A percentile compares a stretch with the other conserved stretches of the same genome.
These are phyloP conservation scores for Bruguiera sexangula DNA, from an alignment of 345 rosid genomes.

Conservation along the genomic window DNA sequence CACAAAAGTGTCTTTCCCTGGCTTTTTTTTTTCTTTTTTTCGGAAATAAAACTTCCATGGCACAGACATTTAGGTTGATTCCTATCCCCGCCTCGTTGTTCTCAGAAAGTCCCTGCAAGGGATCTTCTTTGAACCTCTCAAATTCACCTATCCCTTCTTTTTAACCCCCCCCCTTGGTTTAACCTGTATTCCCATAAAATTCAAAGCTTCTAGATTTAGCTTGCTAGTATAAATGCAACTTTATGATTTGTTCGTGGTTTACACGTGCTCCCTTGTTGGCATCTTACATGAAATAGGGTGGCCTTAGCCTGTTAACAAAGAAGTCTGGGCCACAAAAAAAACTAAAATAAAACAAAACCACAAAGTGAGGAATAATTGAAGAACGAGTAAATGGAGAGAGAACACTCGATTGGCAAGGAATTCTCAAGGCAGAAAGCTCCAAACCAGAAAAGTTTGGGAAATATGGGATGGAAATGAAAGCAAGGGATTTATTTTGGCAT, in stretches of 20 bases:
- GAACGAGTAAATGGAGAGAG: not conserved
- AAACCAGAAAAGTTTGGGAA: not conserved
- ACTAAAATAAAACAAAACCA: constrained; percentile 7
- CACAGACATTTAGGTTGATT: constrained; percentile 34
- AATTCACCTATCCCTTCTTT: not conserved
- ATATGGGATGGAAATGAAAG: not conserved
- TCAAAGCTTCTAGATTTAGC: not conserved
- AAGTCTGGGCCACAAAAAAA: constrained; percentile 13
- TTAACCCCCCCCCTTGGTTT: too few relatives aligned
- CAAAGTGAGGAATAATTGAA: constrained; percentile 2
- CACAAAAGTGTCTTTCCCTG: not conserved
- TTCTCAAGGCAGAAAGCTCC: constrained; percentile 14
- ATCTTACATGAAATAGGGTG: not conserved
- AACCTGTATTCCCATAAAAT: too few relatives aligned
- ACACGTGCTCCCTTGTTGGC: not conserved
- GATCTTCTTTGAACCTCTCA: constrained; percentile 26
- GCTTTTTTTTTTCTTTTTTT: too few relatives aligned
- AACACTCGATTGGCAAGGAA: constrained; percentile 13
- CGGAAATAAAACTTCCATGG: not conserved
- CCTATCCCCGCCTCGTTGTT: not conserved
- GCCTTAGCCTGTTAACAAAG: not conserved
- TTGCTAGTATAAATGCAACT: not conserved
- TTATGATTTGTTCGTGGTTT: not conserved
- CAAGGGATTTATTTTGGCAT: not conserved
- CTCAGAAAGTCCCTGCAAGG: constrained; percentile 18